Evolutionary conservation across 176 grass and related monocot genomes (phyloP), one percentile per base, ranked within the genome.

Genomic region (Oryza punctata): DNA sequence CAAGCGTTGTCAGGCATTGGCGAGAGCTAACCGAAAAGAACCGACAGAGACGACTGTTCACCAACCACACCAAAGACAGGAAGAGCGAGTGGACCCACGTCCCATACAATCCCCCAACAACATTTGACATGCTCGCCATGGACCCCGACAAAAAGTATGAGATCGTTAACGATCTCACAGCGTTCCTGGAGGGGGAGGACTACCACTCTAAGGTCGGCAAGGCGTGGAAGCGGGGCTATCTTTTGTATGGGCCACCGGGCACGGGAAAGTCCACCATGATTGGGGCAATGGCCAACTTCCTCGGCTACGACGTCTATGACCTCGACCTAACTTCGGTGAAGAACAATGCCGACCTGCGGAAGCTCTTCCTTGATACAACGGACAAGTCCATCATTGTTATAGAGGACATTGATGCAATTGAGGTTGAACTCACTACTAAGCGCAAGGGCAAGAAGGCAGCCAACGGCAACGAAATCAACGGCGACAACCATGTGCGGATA

Each of bases 261-360:
- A 90, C 84, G 6, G 84, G 88, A 38, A 90, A 90, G 67, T 90
- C 84, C 18, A 61, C 74, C 67, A 87, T 90, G 88, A 65, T 90
- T 49, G 52, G 79, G 1, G 81, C 89, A 15, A 91, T 91, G 0
- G 85, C 89, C 21, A 87, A 91, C 75, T 66, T 77, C 23, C 25
- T 91, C 60, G 37, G 85, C 12, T 91, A 88, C 61, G 85, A 87
- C 33, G 25, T 88, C 25, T 85, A 91, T 32, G 70, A 91, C 37
- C 12, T 91, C 5, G 85, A 91, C 46, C 64, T 91, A 50, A 85
- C 85, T 0, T 6, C 89, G 0, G 82, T 91, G 44, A 80, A 81
- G 73, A 76, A 72, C 70, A 91, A 91, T 63, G 33, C 67, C 8
- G 85, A 91, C 75, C 82, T 91, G 32, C n/a, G 89, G 73, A 88